These are phyloP conservation scores for Aspergillus biplanus DNA, from an alignment of 495 filamentous ascomycete genomes.

Conservation along the genomic window DNA sequence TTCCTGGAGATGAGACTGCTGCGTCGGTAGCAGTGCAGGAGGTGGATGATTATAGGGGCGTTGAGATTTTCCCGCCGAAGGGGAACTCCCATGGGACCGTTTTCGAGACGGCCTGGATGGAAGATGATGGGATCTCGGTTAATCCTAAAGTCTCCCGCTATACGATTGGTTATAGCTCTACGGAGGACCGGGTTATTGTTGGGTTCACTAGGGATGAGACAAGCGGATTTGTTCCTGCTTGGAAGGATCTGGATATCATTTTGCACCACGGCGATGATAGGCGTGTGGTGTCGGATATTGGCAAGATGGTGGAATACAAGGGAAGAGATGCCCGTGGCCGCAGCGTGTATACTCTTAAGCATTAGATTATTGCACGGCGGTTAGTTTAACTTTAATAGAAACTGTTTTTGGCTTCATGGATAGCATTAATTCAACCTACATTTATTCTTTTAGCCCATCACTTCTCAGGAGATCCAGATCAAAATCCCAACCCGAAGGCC, in stretches of 20 bases:
- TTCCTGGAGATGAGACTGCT: constrained; percentile 57
- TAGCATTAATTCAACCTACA: background rate
- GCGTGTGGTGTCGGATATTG: constrained; percentile 40
- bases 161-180: constrained; percentile 49
- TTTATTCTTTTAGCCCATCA: background rate
- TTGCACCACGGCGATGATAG: constrained; percentile 55
- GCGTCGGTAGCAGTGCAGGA: constrained; percentile 53
- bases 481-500: constrained; percentile 6
- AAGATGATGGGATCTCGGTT: constrained; percentile 65
- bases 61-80: constrained; percentile 66
- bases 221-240: constrained; percentile 50
- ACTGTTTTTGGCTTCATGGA: background rate
- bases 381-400: background rate
- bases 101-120: constrained; percentile 58
- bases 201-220: constrained; percentile 41
- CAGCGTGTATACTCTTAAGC: constrained; percentile 41
- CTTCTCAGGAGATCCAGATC: constrained; percentile 1
- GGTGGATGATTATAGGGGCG: constrained; percentile 62
- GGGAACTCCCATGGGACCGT: constrained; percentile 37
- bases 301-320: constrained; percentile 36
- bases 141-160: constrained; percentile 46
- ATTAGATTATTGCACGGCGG: too few species aligned
- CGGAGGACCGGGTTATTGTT: constrained; percentile 46
- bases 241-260: constrained; percentile 57
- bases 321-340: constrained; percentile 39